phyloP scores from a whole-genome alignment of 192 early-diverging fungal species.

The Allomyces javanicus region DNA sequence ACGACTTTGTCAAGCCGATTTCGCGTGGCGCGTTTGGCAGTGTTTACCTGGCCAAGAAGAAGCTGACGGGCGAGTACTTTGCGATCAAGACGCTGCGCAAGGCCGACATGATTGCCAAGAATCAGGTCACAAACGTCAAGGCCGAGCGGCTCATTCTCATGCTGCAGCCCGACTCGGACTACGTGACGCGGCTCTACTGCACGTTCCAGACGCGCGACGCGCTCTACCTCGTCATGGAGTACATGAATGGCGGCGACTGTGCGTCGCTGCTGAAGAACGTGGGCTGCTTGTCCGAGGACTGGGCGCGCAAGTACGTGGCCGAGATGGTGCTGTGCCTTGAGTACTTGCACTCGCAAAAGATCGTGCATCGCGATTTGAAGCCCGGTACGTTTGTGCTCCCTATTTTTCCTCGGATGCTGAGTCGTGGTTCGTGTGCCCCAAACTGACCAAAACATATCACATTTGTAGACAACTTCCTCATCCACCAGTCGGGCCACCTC shows the following conservation, averaged over 20 bases:
- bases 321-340: slow-evolving; percentile 65
- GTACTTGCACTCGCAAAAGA: slow-evolving; percentile 53
- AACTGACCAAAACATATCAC: too few species aligned
- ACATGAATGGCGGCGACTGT: slow-evolving; percentile 74
- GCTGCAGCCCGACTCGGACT: slow-evolving; percentile 61
- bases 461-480: slow-evolving; percentile 49
- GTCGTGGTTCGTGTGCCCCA: neutral
- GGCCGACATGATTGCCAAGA: slow-evolving; percentile 77
- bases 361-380: slow-evolving; percentile 51
- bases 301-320: slow-evolving; percentile 66
- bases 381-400: slow-evolving; percentile 2
- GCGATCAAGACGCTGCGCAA: slow-evolving; percentile 76
- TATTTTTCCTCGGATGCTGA: neutral
- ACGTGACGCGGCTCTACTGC: slow-evolving; percentile 65
- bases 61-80: slow-evolving; percentile 63
- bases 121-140: slow-evolving; percentile 78
- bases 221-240: slow-evolving; percentile 72
- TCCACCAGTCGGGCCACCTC: slow-evolving; percentile 63
- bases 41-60: slow-evolving; percentile 67
- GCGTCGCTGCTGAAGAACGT: slow-evolving; percentile 60
- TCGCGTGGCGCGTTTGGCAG: slow-evolving; percentile 78
- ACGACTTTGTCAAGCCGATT: slow-evolving; percentile 76
- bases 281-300: slow-evolving; percentile 51
- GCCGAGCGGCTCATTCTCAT: slow-evolving; percentile 75
- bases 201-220: slow-evolving; percentile 70